Percentiles rank a stretch among this genome's conserved stretches.
These are phyloP conservation scores for Trichophaea hybrida DNA, from an alignment of 2,329 filamentous ascomycete species.

Conservation along the genomic window DNA sequence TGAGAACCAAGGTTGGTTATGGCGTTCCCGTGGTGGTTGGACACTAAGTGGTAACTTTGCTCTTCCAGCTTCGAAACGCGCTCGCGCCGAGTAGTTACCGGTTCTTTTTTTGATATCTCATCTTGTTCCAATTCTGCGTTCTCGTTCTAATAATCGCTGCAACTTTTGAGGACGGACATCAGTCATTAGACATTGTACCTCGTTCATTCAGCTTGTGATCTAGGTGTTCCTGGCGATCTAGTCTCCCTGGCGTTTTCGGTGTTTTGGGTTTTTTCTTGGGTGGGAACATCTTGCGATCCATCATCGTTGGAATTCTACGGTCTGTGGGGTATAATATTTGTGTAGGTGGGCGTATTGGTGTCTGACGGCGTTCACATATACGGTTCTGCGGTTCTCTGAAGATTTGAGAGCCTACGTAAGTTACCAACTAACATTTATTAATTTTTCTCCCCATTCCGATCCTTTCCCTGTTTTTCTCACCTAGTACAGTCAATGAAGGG, in stretches of 20 bases:
- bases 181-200: not conserved
- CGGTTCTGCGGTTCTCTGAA: too few relatives aligned
- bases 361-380: too few relatives aligned
- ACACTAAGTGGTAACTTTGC: not conserved
- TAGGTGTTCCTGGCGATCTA: not conserved
- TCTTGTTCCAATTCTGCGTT: not conserved
- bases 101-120: not conserved
- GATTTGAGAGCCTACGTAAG: not conserved
- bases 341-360: too few relatives aligned
- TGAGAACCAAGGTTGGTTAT: constrained; percentile 5
- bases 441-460: not conserved
- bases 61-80: constrained; percentile 3
- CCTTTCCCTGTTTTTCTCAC: too few relatives aligned
- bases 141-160: not conserved
- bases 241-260: not conserved
- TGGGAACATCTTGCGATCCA: too few relatives aligned
- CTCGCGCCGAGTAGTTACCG: constrained; percentile 3
- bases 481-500: too few relatives aligned
- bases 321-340: too few relatives aligned
- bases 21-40: not conserved
- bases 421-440: not conserved
- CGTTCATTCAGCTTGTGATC: not conserved
- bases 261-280: too few relatives aligned
- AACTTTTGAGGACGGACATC: not conserved
- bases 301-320: too few relatives aligned